Evolutionary conservation across 306 rosid genomes (phyloP), one percentile per base, ranked within the genome.

Genomic region (Dalbergia cultrata): DNA sequence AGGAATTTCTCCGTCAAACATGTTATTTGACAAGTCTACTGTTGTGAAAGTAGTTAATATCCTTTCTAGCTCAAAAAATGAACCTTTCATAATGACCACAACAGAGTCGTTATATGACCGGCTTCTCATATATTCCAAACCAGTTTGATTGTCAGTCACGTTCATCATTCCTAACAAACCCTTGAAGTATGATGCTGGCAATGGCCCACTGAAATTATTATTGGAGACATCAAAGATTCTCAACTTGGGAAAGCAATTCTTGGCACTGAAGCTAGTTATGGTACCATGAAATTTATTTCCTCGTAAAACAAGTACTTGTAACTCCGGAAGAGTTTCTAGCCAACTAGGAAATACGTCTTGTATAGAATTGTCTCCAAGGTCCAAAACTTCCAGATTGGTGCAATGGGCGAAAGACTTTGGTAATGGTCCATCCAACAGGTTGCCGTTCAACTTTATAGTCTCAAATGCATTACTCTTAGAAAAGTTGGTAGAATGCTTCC

Each of bases 1-100:
- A 6, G 87, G 87, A 7, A 89, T 77, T 49, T 78, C 67, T 12
- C 89, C 90, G 8, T 44, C 68, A 31, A 89, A 87, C 21, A 19
- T 53, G 45, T 89, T 89, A 8, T 73, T 86, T n/a, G 90, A 87
- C 0, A 86, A 43, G 61, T 89, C 90, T 19, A 86, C 80, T 0
- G 47, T 17, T 44, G 77, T 86, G 43, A 85, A 82, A 13, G 35
- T 66, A 2, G 26, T 41, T 12, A 52, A 52, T 21, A 84, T 70
- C 67, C 56, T 82, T 0, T 0, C 9, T 8, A 82, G 18, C 13
- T 84, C 34, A 0, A 0, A 8, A 0, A 0, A 1, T 0, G 0
- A 0, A 8, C 88, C 92, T 72, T 86, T 86, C 26, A 84, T 5
- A 33, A 50, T 18, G 3, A 88, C 14, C 61, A 44, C 7, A 3